Evolutionary conservation across 805 yeast genomes (phyloP), one percentile per base, ranked within the genome.

Genomic region (Saturnispora diversa): DNA sequence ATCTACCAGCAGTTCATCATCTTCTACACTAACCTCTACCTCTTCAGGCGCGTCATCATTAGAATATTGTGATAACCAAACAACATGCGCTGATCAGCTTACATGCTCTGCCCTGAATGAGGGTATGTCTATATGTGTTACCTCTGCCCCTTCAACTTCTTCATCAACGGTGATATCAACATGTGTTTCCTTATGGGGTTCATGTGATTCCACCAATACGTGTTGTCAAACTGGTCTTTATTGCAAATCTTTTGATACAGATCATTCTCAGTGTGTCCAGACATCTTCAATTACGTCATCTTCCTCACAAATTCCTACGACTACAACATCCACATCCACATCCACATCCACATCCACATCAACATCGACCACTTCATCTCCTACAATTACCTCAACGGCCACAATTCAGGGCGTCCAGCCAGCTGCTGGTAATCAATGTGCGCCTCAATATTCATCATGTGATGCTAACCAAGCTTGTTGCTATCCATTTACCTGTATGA

Each of bases 371-470:
- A n/a, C 37, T 21, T 13, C 30, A 2, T n/a, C n/a, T 15, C 13
- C 48, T 11, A 16, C 43, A n/a, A 15, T 28, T 7, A 22, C 22
- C n/a, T 29, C 27, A 28, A 20, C 36, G 29, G 29, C 29, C n/a
- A n/a, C n/a, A n/a, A n/a, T n/a, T n/a, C n/a, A n/a, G n/a, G n/a
- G n/a, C n/a, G n/a, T n/a, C n/a, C n/a, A n/a, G n/a, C n/a, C n/a
- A n/a, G n/a, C n/a, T n/a, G n/a, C n/a, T n/a, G n/a, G n/a, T n/a
- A n/a, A n/a, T n/a, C n/a, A n/a, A n/a, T n/a, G n/a, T n/a, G n/a
- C n/a, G n/a, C n/a, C n/a, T n/a, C n/a, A n/a, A 11, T 29, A 29
- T 17, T 15, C 20, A 11, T 5, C 16, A 11, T 29, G 31, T 29
- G 31, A 29, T 29, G 20, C 12, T 10, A 8, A 6, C 16, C 5